phyloP scores from a whole-genome alignment of 345 rosid species.

The Balakata baccata region DNA sequence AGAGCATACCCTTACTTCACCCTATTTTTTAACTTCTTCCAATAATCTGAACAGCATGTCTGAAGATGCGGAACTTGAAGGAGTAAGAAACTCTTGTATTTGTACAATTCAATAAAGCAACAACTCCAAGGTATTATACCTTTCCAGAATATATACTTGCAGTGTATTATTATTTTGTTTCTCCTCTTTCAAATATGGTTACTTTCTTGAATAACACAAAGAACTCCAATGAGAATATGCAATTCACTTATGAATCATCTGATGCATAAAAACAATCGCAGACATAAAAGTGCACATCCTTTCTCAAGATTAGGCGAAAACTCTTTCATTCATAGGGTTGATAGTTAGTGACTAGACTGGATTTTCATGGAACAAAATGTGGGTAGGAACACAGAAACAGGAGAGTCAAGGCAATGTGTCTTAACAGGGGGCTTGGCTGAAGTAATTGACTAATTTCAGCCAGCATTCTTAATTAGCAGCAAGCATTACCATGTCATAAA shows the following conservation, averaged over 20 bases:
- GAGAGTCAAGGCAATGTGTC: too few species aligned
- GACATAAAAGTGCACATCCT: background rate
- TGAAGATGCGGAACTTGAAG: slow-evolving; percentile 62
- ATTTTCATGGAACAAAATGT: background rate
- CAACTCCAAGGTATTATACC: slow-evolving; percentile 11
- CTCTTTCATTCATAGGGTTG: background rate
- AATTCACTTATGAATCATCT: background rate
- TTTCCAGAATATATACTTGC: too few species aligned
- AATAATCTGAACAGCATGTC: slow-evolving; percentile 34
- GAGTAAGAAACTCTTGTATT: slow-evolving; percentile 52
- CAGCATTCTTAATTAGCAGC: too few species aligned
- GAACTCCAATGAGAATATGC: too few species aligned
- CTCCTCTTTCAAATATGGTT: background rate
- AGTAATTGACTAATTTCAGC: too few species aligned
- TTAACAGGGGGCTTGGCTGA: too few species aligned
- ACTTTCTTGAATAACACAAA: background rate
- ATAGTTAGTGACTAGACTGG: too few species aligned
- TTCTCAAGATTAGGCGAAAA: background rate
- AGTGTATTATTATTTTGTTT: background rate
- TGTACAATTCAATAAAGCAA: slow-evolving; percentile 58
- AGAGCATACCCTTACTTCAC: too few species aligned
- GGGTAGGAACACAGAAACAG: background rate
- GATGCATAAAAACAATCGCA: too few species aligned
- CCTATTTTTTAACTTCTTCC: background rate
- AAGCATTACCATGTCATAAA: too few species aligned